Evolutionary conservation across 2,329 filamentous ascomycete species (phyloP).

Genomic region (Trichoderma breve): DNA sequence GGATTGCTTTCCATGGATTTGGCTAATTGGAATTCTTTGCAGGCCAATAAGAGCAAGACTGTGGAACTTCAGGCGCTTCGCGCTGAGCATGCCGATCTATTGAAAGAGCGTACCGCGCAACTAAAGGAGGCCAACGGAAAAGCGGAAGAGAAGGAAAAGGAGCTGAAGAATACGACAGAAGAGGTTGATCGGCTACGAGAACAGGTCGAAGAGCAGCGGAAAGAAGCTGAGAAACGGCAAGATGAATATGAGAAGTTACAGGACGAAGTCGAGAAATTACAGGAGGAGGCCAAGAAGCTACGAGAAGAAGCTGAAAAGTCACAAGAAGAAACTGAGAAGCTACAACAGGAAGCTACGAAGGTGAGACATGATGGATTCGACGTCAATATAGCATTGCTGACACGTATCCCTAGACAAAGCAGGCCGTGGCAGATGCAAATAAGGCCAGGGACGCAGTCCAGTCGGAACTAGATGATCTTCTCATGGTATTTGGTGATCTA

Average conservation of each 20-base stretch:
- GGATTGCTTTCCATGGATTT: not conserved
- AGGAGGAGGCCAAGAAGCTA: slow-evolving; percentile 24
- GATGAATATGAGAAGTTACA: slow-evolving; percentile 27
- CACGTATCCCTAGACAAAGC: slow-evolving; percentile 31
- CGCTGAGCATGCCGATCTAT: slow-evolving; percentile 34
- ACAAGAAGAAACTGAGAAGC: slow-evolving; percentile 23
- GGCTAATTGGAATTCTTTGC: slow-evolving; percentile 3
- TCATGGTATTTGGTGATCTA: slow-evolving; percentile 77
- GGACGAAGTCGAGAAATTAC: slow-evolving; percentile 22
- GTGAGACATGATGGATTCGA: slow-evolving; percentile 23
- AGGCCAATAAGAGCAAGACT: slow-evolving; percentile 59
- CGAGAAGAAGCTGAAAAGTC: slow-evolving; percentile 30
- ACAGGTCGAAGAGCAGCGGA: slow-evolving; percentile 27
- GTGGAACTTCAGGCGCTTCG: slow-evolving; percentile 59
- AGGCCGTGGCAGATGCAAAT: slow-evolving; percentile 45
- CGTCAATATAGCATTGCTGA: not conserved
- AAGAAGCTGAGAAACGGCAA: slow-evolving; percentile 23
- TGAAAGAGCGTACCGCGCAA: slow-evolving; percentile 38
- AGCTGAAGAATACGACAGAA: slow-evolving; percentile 26
- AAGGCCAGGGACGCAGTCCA: slow-evolving; percentile 64
- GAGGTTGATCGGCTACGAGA: slow-evolving; percentile 25
- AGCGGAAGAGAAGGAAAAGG: slow-evolving; percentile 29
- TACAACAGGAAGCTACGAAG: slow-evolving; percentile 27
- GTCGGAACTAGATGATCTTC: slow-evolving; percentile 73
- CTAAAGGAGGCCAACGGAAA: slow-evolving; percentile 29